Percentiles rank a stretch among this genome's conserved stretches.
phyloP scores from a whole-genome alignment of 768 basidiomycete genomes.

The Asterophora parasitica region DNA sequence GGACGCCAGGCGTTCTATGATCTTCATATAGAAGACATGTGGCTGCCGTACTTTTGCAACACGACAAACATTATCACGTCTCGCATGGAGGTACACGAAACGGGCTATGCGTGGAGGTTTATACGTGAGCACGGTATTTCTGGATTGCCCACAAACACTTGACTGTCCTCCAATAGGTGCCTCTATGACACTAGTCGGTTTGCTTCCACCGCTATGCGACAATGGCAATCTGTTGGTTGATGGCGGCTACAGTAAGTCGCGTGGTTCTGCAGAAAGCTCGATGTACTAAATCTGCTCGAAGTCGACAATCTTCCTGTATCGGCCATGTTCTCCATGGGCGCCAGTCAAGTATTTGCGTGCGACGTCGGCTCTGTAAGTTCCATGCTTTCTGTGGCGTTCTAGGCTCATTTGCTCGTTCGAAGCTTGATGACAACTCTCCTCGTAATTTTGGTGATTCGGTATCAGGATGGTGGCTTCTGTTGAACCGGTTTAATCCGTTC shows the following conservation, averaged over 20 bases:
- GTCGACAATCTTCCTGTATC: slow-evolving; percentile 91
- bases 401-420: slow-evolving; percentile 3
- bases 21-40: slow-evolving; percentile 96
- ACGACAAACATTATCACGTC: slow-evolving; percentile 96
- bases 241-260: slow-evolving; percentile 73
- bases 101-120: slow-evolving; percentile 97
- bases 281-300: slow-evolving; percentile 23
- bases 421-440: slow-evolving; percentile 94
- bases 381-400: background rate
- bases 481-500: slow-evolving; percentile 93
- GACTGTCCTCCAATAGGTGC: slow-evolving; percentile 51
- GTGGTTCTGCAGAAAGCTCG: background rate
- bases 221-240: slow-evolving; percentile 91
- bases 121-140: slow-evolving; percentile 49
- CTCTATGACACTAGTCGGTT: slow-evolving; percentile 95
- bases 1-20: slow-evolving; percentile 75
- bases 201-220: slow-evolving; percentile 92
- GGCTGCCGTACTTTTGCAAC: slow-evolving; percentile 98
- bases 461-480: slow-evolving; percentile 92
- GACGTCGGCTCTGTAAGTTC: slow-evolving; percentile 86
- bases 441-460: slow-evolving; percentile 92
- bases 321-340: slow-evolving; percentile 89
- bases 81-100: slow-evolving; percentile 95
- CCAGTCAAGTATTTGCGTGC: slow-evolving; percentile 83
- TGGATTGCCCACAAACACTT: slow-evolving; percentile 7